A percentile compares a stretch with the other conserved stretches of the same genome.
These are phyloP conservation scores for Trypanosoma brucei DNA, from an alignment of 208 protist species.

Conservation along the genomic window DNA sequence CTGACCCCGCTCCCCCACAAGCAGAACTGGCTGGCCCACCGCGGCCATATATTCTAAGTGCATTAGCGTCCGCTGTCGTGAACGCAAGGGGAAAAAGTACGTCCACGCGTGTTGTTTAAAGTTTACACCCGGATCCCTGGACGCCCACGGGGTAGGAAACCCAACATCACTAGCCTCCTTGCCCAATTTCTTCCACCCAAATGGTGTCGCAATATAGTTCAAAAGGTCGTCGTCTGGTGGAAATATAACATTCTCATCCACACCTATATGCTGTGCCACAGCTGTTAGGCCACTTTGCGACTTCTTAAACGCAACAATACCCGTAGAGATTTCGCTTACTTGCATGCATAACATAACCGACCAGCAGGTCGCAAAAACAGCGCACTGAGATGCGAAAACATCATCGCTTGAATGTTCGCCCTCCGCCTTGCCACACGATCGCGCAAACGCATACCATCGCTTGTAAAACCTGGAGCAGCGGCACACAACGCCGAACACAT, in stretches of 20 bases:
- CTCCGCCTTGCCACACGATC: slow-evolving; percentile 21
- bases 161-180: slow-evolving; percentile 33
- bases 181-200: slow-evolving; percentile 69
- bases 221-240: slow-evolving; percentile 28
- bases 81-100: slow-evolving; percentile 57
- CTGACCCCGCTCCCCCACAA: slow-evolving; percentile 39
- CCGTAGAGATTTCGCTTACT: slow-evolving; percentile 7
- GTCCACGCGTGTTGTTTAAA: slow-evolving; percentile 42
- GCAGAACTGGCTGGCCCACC: slow-evolving; percentile 68
- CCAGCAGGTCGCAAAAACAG: slow-evolving; percentile 61
- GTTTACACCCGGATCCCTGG: slow-evolving; percentile 1
- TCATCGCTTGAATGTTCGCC: slow-evolving; percentile 34
- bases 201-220: slow-evolving; percentile 35
- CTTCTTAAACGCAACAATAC: slow-evolving; percentile 15
- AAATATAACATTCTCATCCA: slow-evolving; percentile 29
- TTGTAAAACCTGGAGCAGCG: slow-evolving; percentile 41
- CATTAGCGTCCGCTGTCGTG: slow-evolving; percentile 42
- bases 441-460: slow-evolving; percentile 52
- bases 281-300: slow-evolving; percentile 12
- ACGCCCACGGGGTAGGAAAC: slow-evolving; percentile 4
- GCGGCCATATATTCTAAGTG: slow-evolving; percentile 68
- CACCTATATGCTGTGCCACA: slow-evolving; percentile 17
- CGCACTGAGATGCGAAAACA: slow-evolving; percentile 42
- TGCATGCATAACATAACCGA: slow-evolving; percentile 31
- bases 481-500: slow-evolving; percentile 26